Percentiles rank a stretch among this genome's conserved stretches.
Evolutionary conservation across 225 moss, liverwort and hornwort species (phyloP).

Genomic region (Ulota crispa): DNA sequence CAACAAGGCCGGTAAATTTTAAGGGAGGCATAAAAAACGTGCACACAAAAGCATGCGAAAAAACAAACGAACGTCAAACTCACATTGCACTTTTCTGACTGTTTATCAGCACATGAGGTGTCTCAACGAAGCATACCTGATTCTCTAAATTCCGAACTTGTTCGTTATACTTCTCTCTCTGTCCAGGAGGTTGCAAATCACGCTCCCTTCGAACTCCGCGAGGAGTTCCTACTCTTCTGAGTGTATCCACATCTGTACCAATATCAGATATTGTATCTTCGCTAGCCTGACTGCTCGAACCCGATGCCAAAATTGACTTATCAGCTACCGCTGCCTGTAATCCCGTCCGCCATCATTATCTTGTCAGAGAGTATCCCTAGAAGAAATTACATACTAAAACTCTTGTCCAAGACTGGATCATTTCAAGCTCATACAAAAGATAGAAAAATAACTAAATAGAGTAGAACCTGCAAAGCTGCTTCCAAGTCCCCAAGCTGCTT

Average conservation of each 20-base stretch:
- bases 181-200: conserved; percentile 72
- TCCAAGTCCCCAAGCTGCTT: conserved; percentile 82
- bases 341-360: conserved; percentile 11
- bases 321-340: conserved; percentile 68
- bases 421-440: background rate
- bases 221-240: conserved; percentile 74
- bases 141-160: conserved; percentile 80
- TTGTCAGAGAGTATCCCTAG: conserved; percentile 23
- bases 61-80: background rate
- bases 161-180: conserved; percentile 67
- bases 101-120: conserved; percentile 2
- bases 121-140: conserved; percentile 52
- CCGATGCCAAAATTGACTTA: conserved; percentile 61
- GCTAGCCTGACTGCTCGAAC: conserved; percentile 51
- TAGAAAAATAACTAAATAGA: background rate
- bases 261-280: conserved; percentile 52
- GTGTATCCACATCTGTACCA: conserved; percentile 56
- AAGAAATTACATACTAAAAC: background rate
- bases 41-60: background rate
- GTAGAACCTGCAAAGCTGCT: conserved; percentile 50
- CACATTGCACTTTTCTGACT: background rate
- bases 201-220: conserved; percentile 67
- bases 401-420: background rate
- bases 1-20: background rate
- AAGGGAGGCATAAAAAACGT: background rate